Base-by-base conservation (phyloP, 2,329 filamentous ascomycete genomes). In the Phaeosphaeria sp. region DNA sequence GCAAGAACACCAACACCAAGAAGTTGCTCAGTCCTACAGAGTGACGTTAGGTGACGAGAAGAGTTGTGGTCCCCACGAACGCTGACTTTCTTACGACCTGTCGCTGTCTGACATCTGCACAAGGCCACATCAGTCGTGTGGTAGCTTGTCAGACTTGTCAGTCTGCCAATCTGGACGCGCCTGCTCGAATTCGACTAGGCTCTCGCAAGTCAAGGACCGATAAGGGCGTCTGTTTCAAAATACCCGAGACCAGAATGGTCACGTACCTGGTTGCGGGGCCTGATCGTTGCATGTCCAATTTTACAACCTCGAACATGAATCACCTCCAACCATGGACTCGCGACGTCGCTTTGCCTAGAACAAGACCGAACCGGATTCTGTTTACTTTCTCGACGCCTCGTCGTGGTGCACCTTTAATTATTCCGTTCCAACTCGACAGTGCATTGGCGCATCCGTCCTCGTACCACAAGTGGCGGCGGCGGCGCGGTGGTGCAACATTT, bases 301-400 rank as follows among this genome's bases (percentile, higher is more conserved):
- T 25, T 46, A 21, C 49, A 22, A 30, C 43, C 49, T 27, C 24
- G 44, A 24, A 50, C 49, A 51, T 61, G 59, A 56, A 52, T 60
- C 24, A 68, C 60, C 44, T 56, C 39, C 43, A 21, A 56, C 47
- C 49, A 65, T 63, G 52, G 33, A 45, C 21, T 63, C 54, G 67
- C 61, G 64, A 72, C 64, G 48, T 48, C 54, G 56, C 64, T 53
- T 63, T 64, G 11, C 64, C 60, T 46, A 52, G 43, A 61, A 44
- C 22, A 61, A 54, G 33, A 30, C 33, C 39, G 18, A 30, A 55
- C 56, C 51, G 45, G 36, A 51, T 39, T 36, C 49, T 40, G 30
- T 45, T 47, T 49, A 46, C 40, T 53, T 56, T 51, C 59, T 63
- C 46, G 49, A 52, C 50, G 46, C 45, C 57, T 47, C 51, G 25